These are phyloP conservation scores for Hypholoma sublateritium DNA, from an alignment of 768 basidiomycete genomes.

Conservation along the genomic window DNA sequence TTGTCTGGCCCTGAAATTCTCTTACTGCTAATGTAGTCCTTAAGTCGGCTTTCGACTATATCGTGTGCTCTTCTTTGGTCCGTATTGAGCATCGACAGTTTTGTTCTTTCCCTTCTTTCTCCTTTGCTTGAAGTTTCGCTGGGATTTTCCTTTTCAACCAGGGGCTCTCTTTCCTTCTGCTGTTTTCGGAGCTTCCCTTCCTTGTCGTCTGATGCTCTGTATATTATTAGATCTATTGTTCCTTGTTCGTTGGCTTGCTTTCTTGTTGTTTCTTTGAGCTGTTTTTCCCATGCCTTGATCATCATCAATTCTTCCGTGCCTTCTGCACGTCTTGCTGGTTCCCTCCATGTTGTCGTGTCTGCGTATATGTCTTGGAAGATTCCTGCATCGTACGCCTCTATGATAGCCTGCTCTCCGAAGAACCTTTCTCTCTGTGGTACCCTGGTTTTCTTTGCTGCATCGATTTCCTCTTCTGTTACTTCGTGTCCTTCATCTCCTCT, in stretches of 20 bases:
- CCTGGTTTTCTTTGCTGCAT: not conserved
- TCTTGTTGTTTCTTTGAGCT: conserved; percentile 7
- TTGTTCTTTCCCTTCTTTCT: not conserved
- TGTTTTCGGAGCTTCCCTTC: too few relatives aligned
- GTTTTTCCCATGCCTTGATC: conserved; percentile 5
- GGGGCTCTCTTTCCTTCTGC: too few relatives aligned
- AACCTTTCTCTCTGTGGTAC: not conserved
- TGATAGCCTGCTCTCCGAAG: conserved; percentile 4
- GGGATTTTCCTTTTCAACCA: not conserved
- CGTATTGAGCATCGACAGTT: conserved; percentile 16
- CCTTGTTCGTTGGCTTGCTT: not conserved
- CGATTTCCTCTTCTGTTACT: conserved; percentile 5
- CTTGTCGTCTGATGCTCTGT: too few relatives aligned
- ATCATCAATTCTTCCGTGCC: not conserved
- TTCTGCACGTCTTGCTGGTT: not conserved
- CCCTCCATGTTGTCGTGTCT: not conserved
- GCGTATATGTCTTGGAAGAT: not conserved
- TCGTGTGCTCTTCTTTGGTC: conserved; percentile 37
- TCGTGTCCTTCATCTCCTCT: not conserved
- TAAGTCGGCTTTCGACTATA: conserved; percentile 31
- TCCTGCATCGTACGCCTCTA: not conserved
- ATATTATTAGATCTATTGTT: not conserved
- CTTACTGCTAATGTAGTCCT: conserved; percentile 15
- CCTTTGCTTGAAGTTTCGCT: not conserved
- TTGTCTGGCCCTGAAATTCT: not conserved